Evolutionary conservation across 2,329 filamentous ascomycete genomes (phyloP), one percentile per base, ranked within the genome.

Genomic region (Claviceps fusiformis): DNA sequence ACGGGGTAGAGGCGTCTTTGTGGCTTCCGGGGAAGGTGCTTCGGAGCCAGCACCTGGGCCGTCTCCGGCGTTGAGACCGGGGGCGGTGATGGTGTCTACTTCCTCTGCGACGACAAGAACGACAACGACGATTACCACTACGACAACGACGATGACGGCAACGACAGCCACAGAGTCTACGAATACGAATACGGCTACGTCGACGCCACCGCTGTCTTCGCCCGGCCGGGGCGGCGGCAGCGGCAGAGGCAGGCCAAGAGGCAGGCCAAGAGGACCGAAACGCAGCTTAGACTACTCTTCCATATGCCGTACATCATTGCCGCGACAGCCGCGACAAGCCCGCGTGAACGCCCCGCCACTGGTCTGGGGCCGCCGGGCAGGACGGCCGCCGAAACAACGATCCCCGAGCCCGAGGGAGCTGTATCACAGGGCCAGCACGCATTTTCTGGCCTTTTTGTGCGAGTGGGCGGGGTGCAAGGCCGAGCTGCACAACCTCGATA

Each of bases 401-500:
- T 69, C 70, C 5, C 70, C 69, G 17, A 65, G 70, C 15, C 69
- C 72, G 0, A 63, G 68, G 48, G 68, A 72, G 13, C 63, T 72
- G 33, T 81, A 78, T 56, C 62, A 67, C 33, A 62, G 59, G 24
- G 63, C 73, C 27, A 63, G 71, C 27, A 72, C 76, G 6, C 67
- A 66, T 5, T 83, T 77, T 60, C 55, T 73, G n/a, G 65, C 71
- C 2, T 85, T 80, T 61, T 56, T 74, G 10, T 85, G 82, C 65
- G 79, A 84, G 63, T 85, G 82, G 82, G 59, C 67, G 27, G 70
- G 70, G 0, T 85, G 82, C 62, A 73, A 71, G 35, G 81, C 81
- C 3, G 78, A 83, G 65, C 69, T 85, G 49, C 80, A 83, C 52
- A 85, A 85, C 61, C 65, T 83, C 55, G 77, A 78, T 13, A 85